Evolutionary conservation across 345 rosid genomes (phyloP).

Genomic region (Arabidopsis thaliana): DNA sequence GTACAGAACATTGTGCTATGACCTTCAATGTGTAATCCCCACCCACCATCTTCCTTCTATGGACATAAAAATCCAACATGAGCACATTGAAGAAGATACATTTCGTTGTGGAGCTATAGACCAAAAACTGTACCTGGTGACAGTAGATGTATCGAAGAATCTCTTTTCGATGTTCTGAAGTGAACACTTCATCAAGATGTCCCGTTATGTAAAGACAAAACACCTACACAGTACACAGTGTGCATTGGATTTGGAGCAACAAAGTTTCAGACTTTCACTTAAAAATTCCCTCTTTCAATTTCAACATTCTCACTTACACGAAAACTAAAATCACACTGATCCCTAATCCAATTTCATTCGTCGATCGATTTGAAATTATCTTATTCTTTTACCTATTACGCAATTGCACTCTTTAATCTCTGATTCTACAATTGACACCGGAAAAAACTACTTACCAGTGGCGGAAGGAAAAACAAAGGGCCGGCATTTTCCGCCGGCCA

Average conservation of each 20-base stretch:
- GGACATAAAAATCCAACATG: not conserved
- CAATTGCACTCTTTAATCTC: not conserved
- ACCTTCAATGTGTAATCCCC: slow-evolving; percentile 65
- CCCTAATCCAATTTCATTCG: not conserved
- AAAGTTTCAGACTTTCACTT: not conserved
- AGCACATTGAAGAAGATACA: not conserved
- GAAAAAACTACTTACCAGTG: slow-evolving; percentile 33
- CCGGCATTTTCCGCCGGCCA: slow-evolving; percentile 57
- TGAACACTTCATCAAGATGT: slow-evolving; percentile 44
- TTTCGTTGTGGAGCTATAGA: not conserved
- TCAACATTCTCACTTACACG: not conserved
- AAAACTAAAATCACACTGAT: slow-evolving; percentile 4
- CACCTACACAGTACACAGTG: slow-evolving; percentile 36
- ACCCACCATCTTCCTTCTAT: slow-evolving; percentile 65
- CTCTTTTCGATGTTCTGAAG: slow-evolving; percentile 48
- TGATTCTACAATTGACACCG: not conserved
- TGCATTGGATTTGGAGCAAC: not conserved
- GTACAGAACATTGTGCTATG: slow-evolving; percentile 63
- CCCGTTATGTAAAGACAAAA: slow-evolving; percentile 51
- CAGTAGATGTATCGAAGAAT: slow-evolving; percentile 49
- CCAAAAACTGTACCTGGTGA: slow-evolving; percentile 43
- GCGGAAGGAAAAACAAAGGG: slow-evolving; percentile 54
- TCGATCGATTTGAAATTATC: not conserved
- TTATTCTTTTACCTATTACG: not conserved
- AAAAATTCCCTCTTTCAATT: not conserved